phyloP scores from a whole-genome alignment of 805 yeast species.

The Brettanomyces anomalus region DNA sequence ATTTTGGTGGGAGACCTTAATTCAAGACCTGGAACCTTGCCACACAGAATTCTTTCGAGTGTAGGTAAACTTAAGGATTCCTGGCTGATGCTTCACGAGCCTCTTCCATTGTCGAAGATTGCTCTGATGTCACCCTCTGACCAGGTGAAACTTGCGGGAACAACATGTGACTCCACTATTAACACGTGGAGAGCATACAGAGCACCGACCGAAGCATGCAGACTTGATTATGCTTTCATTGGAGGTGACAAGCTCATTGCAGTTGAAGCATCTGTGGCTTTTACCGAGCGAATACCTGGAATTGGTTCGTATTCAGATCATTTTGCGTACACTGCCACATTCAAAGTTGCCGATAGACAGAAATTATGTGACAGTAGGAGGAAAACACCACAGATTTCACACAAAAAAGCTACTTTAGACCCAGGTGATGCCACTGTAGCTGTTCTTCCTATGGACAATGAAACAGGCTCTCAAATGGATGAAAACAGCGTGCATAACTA shows the following conservation, averaged over 20 bases:
- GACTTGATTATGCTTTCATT: constrained; percentile 83
- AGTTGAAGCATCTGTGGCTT: constrained; percentile 56
- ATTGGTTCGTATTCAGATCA: constrained; percentile 87
- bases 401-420: neutral
- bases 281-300: constrained; percentile 58
- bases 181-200: constrained; percentile 76
- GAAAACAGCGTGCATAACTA: no score
- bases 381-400: neutral
- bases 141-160: constrained; percentile 69
- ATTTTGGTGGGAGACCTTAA: constrained; percentile 91
- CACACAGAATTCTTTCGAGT: constrained; percentile 60
- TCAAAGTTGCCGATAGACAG: constrained; percentile 11
- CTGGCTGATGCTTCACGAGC: constrained; percentile 66
- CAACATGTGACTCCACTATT: constrained; percentile 80
- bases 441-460: neutral
- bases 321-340: constrained; percentile 61
- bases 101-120: constrained; percentile 31
- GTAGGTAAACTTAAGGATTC: constrained; percentile 70
- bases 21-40: constrained; percentile 79
- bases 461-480: constrained; percentile 9
- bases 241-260: constrained; percentile 49
- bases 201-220: constrained; percentile 60
- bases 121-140: constrained; percentile 40
- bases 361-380: neutral
- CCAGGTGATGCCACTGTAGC: neutral